Conservation (phyloP, 1,139 yeast genomes). For the Yamadazyma sp. region DNA sequence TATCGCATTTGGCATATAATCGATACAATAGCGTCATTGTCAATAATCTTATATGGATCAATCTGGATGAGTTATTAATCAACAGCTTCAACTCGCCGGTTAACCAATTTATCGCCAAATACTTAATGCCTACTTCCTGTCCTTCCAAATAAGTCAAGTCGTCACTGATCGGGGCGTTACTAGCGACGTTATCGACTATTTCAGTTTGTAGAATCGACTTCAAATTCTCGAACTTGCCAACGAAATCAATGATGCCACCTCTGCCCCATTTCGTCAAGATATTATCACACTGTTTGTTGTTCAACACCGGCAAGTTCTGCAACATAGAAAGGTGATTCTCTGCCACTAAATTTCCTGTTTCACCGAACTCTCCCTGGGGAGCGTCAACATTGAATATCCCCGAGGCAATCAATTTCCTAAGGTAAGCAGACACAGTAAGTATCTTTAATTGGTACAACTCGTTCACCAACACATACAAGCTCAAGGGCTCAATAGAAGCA, state of each 20-base stretch:
- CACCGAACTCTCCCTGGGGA: slow-evolving; percentile 8
- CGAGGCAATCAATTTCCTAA: slow-evolving; percentile 77
- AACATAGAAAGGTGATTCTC: slow-evolving; percentile 51
- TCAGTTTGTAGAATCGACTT: slow-evolving; percentile 24
- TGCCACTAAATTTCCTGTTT: slow-evolving; percentile 21
- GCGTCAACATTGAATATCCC: slow-evolving; percentile 64
- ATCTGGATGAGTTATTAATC: slow-evolving; percentile 31
- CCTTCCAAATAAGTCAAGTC: slow-evolving; percentile 6
- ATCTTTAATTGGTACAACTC: slow-evolving; percentile 54
- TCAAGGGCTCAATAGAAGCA: slow-evolving; percentile 22
- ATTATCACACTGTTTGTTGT: slow-evolving; percentile 52
- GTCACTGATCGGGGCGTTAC: slow-evolving; percentile 13
- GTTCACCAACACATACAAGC: slow-evolving; percentile 52
- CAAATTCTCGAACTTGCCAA: slow-evolving; percentile 30
- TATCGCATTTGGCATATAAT: slow-evolving; percentile 33
- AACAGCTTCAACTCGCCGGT: slow-evolving; percentile 37
- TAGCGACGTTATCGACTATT: slow-evolving; percentile 25
- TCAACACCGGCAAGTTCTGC: slow-evolving; percentile 53
- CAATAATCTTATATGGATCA: slow-evolving; percentile 38
- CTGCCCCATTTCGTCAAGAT: slow-evolving; percentile 43
- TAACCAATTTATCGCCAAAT: slow-evolving; percentile 44
- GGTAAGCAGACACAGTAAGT: slow-evolving; percentile 64
- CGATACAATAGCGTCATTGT: slow-evolving; percentile 34
- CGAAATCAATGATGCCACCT: slow-evolving; percentile 32
- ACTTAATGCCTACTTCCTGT: slow-evolving; percentile 39